These are phyloP conservation scores for Xylaria digitata DNA, from an alignment of 2,329 filamentous ascomycete genomes.

Conservation along the genomic window DNA sequence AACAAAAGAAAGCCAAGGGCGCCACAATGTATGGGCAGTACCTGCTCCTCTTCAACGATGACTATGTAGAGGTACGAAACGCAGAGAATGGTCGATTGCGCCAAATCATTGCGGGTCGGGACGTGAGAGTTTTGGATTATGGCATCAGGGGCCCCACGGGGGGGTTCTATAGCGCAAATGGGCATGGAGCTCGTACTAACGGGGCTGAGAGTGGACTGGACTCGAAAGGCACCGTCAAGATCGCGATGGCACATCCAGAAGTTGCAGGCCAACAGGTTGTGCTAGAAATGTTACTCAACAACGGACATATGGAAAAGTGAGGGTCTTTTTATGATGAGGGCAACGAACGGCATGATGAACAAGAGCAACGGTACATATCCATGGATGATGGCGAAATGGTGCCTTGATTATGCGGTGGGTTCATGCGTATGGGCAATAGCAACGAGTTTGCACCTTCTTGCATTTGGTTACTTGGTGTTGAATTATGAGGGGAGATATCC, in stretches of 20 bases:
- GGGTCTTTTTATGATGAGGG: conserved; percentile 26
- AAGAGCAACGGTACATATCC: conserved; percentile 5
- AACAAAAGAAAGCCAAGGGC: conserved; percentile 78
- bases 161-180: conserved; percentile 51
- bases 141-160: conserved; percentile 74
- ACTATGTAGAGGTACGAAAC: conserved; percentile 97
- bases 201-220: conserved; percentile 55
- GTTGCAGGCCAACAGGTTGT: conserved; percentile 86
- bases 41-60: conserved; percentile 90
- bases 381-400: neutral
- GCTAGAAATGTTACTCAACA: conserved; percentile 91
- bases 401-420: neutral
- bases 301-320: conserved; percentile 73
- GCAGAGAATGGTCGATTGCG: conserved; percentile 93
- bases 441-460: conserved; percentile 6
- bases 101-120: conserved; percentile 92
- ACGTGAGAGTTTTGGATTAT: conserved; percentile 91
- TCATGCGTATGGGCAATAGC: conserved; percentile 13
- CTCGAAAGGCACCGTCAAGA: conserved; percentile 84
- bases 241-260: conserved; percentile 95
- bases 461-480: conserved; percentile 19
- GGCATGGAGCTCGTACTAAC: conserved; percentile 49
- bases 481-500: conserved; percentile 33
- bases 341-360: conserved; percentile 16
- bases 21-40: conserved; percentile 93